phyloP scores from a whole-genome alignment of 2,329 filamentous ascomycete genomes.

The Clonostachys solani region DNA sequence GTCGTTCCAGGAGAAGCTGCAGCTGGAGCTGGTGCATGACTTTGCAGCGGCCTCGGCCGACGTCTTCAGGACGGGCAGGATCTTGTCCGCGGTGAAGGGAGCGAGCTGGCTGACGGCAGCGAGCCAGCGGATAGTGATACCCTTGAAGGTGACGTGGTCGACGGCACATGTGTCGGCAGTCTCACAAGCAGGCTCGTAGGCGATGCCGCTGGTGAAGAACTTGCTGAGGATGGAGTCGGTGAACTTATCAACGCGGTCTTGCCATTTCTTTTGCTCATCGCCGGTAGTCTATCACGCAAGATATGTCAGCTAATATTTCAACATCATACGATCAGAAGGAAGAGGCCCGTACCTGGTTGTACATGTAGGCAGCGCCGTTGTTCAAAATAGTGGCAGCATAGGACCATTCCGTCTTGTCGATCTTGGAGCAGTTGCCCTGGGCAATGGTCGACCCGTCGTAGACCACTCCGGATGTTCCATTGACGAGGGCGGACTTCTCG shows the following conservation, averaged over 20 bases:
- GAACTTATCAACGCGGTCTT: slow-evolving; percentile 48
- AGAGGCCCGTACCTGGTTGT: slow-evolving; percentile 42
- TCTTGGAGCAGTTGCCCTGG: slow-evolving; percentile 45
- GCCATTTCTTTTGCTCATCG: slow-evolving; percentile 48
- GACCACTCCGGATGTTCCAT: slow-evolving; percentile 52
- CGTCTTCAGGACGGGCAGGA: slow-evolving; percentile 52
- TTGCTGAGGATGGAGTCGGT: slow-evolving; percentile 40
- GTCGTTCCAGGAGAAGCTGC: slow-evolving; percentile 58
- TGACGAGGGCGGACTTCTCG: slow-evolving; percentile 49
- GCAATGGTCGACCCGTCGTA: slow-evolving; percentile 51
- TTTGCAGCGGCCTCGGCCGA: slow-evolving; percentile 56
- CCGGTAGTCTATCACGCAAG: slow-evolving; percentile 6
- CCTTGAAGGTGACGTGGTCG: slow-evolving; percentile 72
- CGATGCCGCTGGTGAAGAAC: slow-evolving; percentile 54
- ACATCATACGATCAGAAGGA: not conserved
- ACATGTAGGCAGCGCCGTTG: slow-evolving; percentile 59
- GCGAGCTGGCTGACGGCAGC: slow-evolving; percentile 55
- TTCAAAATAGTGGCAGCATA: slow-evolving; percentile 57
- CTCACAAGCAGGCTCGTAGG: slow-evolving; percentile 67
- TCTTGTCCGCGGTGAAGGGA: slow-evolving; percentile 48
- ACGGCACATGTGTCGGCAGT: slow-evolving; percentile 51
- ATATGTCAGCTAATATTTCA: not conserved
- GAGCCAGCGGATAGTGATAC: slow-evolving; percentile 63
- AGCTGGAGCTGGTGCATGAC: slow-evolving; percentile 57
- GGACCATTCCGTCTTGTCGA: slow-evolving; percentile 54